Base-by-base conservation (phyloP, 768 basidiomycete species). In the Suillus americanus region DNA sequence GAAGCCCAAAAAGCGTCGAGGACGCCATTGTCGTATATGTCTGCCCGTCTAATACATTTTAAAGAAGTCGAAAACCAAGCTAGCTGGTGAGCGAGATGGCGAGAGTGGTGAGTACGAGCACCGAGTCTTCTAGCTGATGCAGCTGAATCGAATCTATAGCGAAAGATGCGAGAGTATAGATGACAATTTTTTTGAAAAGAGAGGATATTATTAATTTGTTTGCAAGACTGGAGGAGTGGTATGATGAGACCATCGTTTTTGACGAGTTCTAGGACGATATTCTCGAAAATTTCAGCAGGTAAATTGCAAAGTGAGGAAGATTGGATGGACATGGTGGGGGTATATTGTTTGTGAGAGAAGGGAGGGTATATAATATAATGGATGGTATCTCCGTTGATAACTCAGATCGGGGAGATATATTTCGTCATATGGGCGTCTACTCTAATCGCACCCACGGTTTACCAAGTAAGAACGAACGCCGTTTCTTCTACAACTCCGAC, bases 91-190 rank as follows among this genome's bases (percentile, higher is more conserved):
- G 71, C 77, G 77, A 78, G 79, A 70, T 62, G 75, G 41, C 30
- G 67, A 33, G 68, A 83, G 71, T 70, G 83, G 80, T 51, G 74
- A 69, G 61, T 73, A 68, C 69, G 72, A 0, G 79, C 76, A 18
- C 75, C 73, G 64, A 88, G 81, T 50, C 91, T 81, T 28, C 91
- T 83, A 1, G 65, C 38, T 50, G 85, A 77, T 0, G 89, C 85
- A 30, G 75, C 74, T 2, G 67, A 60, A 72, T 91, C 89, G 77
- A 91, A 91, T 70, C 80, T 83, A 71, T 72, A 63, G 16, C 77
- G 77, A 70, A 86, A 91, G 8, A 92, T 80, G 38, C 78, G 74
- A 0, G 85, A 80, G 66, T 83, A 85, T 61, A 91, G 82, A 25
- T 78, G 74, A 28, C 57, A 57, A 61, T 74, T 68, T 0, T 67